A percentile compares a stretch with the other conserved stretches of the same genome.
Evolutionary conservation across 352 stramenopile genomes (phyloP).

Genomic region (Phytophthora brassicae): DNA sequence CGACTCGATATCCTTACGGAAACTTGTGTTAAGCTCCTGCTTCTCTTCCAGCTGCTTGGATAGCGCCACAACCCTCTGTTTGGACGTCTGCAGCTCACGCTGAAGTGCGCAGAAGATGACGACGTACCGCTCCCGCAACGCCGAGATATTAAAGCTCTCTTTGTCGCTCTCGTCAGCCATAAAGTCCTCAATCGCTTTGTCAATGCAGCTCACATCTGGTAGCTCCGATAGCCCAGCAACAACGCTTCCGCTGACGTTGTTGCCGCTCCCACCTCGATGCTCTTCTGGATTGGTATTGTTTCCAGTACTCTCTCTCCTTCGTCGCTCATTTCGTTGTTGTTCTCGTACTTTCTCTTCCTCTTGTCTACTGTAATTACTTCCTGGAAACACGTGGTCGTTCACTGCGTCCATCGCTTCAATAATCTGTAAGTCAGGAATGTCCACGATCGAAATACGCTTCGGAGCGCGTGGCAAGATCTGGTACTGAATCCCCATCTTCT

Average conservation of each 20-base stretch:
- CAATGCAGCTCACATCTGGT: slow-evolving; percentile 39
- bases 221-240: slow-evolving; percentile 21
- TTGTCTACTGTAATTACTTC: slow-evolving; percentile 5
- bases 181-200: slow-evolving; percentile 59
- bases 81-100: slow-evolving; percentile 56
- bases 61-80: slow-evolving; percentile 51
- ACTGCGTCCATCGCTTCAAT: slow-evolving; percentile 48
- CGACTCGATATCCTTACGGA: slow-evolving; percentile 65
- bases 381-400: slow-evolving; percentile 13
- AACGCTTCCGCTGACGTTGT: slow-evolving; percentile 31
- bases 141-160: slow-evolving; percentile 31
- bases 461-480: slow-evolving; percentile 52
- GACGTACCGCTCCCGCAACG: slow-evolving; percentile 56
- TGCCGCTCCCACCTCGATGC: slow-evolving; percentile 4
- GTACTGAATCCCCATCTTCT: slow-evolving; percentile 72
- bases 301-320: slow-evolving; percentile 22
- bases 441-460: slow-evolving; percentile 63
- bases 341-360: slow-evolving; percentile 24
- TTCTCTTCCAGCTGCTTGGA: slow-evolving; percentile 60
- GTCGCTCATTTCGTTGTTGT: slow-evolving; percentile 26
- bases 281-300: slow-evolving; percentile 26
- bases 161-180: slow-evolving; percentile 22
- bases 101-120: slow-evolving; percentile 72
- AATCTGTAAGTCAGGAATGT: slow-evolving; percentile 72
- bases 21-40: slow-evolving; percentile 54